Base-by-base conservation (phyloP, 2,329 filamentous ascomycete genomes). In the Hymenoscyphus infarciens region DNA sequence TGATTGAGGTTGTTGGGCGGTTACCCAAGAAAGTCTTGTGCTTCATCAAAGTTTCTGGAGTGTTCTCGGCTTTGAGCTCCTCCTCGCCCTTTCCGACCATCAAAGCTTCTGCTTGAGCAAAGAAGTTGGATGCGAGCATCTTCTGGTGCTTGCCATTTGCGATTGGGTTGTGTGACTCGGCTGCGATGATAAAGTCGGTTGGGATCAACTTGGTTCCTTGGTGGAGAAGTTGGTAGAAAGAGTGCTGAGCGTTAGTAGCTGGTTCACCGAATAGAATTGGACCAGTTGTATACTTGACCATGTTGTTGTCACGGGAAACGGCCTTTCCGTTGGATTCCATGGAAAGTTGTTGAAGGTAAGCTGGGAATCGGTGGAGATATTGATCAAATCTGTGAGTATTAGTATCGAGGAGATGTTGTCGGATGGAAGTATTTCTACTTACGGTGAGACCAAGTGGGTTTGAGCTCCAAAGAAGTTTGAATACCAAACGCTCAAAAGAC, bases 311-410 rank as follows among this genome's bases (percentile, higher is more conserved):
- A n/a, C 85, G 87, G 66, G 94, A 96, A 74, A 98, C 92, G 65
- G 90, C 91, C 84, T 99, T 99, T 75, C 95, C 95, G 79, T 99
- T 99, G 66, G 94, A 98, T 83, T 99, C 95, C 95, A 99, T 99
- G 65, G 94, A 98, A 64, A 99, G 84, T 81, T 99, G 95, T 81
- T 99, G 95, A 61, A 99, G 90, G 82, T 99, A 99, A 71, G 95
- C 95, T 42, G 95, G 93, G 88, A 99, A 98, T 70, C 95, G 91
- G 85, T 97, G 92, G 69, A 99, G 88, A 81, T 99, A 99, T 80
- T 99, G 95, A 80, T 99, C 95, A 77, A 98, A 99, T 63, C 89
- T 92, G 68, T 77, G 96, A 96, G 58, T 87, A 67, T 33, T 54
- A 57, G 29, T 10, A 45, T 59, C 7, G 60, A 70, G 57, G 67